Conservation (phyloP, 2,329 filamentous ascomycete species). For the Hyphodiscus sp. region DNA sequence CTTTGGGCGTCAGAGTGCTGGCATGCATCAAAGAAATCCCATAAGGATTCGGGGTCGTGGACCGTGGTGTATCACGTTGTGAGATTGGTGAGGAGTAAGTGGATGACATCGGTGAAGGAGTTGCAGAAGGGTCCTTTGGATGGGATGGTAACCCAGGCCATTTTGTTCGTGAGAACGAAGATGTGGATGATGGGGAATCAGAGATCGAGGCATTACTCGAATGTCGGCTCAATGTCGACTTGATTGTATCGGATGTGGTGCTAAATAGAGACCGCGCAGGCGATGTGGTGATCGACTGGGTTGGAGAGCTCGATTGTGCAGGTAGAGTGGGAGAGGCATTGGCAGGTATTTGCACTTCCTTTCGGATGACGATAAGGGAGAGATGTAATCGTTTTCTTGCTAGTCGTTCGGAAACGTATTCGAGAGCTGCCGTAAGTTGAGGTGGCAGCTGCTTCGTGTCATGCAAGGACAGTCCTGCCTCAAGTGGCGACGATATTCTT, state of each 20-base stretch:
- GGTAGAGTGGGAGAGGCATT: constrained; percentile 34
- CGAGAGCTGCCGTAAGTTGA: constrained; percentile 48
- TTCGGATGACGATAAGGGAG: constrained; percentile 50
- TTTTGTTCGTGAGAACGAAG: constrained; percentile 19
- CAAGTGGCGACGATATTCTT: constrained; percentile 55
- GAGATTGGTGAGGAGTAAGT: constrained; percentile 19
- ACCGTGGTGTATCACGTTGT: constrained; percentile 25
- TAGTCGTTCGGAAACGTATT: constrained; percentile 50
- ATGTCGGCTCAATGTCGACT: background rate
- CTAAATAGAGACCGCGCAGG: constrained; percentile 16
- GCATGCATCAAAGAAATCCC: constrained; percentile 44
- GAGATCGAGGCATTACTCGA: constrained; percentile 8
- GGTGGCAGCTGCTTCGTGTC: constrained; percentile 51
- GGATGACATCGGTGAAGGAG: background rate
- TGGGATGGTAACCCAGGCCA: constrained; percentile 22
- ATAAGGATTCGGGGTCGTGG: constrained; percentile 32
- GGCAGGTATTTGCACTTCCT: constrained; percentile 40
- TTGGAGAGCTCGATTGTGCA: constrained; percentile 8
- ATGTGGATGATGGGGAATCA: constrained; percentile 10
- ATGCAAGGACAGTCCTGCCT: constrained; percentile 54
- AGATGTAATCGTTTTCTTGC: constrained; percentile 49
- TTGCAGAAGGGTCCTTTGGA: constrained; percentile 12
- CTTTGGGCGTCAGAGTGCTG: constrained; percentile 40
- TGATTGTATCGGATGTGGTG: constrained; percentile 2
- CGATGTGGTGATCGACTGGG: constrained; percentile 9